Conservation (phyloP, 345 rosid species). For the Salix brachista region DNA sequence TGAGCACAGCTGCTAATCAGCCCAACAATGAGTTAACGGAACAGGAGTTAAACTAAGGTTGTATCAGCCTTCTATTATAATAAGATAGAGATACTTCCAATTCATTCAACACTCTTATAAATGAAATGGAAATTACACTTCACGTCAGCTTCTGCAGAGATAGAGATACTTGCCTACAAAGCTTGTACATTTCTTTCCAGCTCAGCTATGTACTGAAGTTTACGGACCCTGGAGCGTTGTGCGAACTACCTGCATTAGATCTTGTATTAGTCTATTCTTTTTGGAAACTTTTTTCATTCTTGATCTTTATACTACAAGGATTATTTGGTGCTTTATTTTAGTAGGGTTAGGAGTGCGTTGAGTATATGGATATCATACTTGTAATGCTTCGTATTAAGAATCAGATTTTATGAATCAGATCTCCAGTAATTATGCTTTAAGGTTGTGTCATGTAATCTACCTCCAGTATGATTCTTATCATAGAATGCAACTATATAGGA, state of each 20-base stretch:
- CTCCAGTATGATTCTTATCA: too few species aligned
- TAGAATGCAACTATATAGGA: too few species aligned
- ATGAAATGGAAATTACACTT: background rate
- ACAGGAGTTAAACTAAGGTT: too few species aligned
- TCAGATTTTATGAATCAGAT: background rate
- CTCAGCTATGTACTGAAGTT: conserved; percentile 98
- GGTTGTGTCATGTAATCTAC: background rate
- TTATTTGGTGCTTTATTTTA: background rate
- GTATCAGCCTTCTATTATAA: too few species aligned
- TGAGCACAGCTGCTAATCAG: too few species aligned
- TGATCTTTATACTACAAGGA: background rate
- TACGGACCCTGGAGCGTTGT: conserved; percentile 92
- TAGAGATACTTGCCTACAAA: conserved; percentile 58
- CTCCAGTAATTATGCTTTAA: background rate
- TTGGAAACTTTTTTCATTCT: background rate
- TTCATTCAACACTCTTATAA: background rate
- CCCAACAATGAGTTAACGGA: too few species aligned
- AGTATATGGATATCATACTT: background rate
- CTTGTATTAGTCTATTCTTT: background rate
- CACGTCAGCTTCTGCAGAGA: conserved; percentile 5
- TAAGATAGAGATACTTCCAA: too few species aligned
- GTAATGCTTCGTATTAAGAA: background rate
- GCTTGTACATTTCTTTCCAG: conserved; percentile 94
- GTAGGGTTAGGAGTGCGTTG: background rate
- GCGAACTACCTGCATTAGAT: conserved; percentile 80